Percentiles rank a stretch among this genome's conserved stretches.
Evolutionary conservation across 2,329 filamentous ascomycete species (phyloP).

Genomic region (Celoporthe dispersa): DNA sequence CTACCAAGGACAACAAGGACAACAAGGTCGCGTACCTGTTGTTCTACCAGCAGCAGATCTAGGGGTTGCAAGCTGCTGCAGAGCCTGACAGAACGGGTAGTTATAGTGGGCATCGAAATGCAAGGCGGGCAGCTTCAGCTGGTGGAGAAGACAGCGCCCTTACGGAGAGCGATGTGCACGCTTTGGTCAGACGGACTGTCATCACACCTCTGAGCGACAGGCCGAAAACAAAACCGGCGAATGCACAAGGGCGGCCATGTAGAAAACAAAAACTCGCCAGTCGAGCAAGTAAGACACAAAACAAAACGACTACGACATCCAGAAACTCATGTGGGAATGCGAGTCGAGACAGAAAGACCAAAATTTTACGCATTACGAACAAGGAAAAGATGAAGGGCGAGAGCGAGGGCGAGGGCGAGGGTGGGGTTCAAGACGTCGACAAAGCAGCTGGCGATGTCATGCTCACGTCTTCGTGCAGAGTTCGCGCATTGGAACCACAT

Average conservation of each 20-base stretch:
- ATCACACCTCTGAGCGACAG: neutral
- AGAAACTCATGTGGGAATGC: neutral
- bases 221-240: neutral
- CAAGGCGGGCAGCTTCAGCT: neutral
- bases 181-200: neutral
- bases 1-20: slow-evolving; percentile 70
- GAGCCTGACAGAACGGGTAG: neutral
- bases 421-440: neutral
- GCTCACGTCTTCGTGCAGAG: neutral
- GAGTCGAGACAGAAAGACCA: neutral
- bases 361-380: neutral
- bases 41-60: slow-evolving; percentile 72
- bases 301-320: neutral
- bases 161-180: neutral
- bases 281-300: neutral
- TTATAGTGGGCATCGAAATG: neutral
- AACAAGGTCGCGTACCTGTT: slow-evolving; percentile 97
- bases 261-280: neutral
- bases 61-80: slow-evolving; percentile 7
- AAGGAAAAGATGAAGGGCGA: neutral
- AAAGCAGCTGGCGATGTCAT: neutral
- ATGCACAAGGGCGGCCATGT: neutral
- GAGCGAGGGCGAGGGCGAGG: neutral
- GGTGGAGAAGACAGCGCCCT: neutral
- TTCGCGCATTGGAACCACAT: neutral